A percentile compares a stretch with the other conserved stretches of the same genome.
phyloP scores from a whole-genome alignment of 306 rosid species.

The Phaseolus lunatus region DNA sequence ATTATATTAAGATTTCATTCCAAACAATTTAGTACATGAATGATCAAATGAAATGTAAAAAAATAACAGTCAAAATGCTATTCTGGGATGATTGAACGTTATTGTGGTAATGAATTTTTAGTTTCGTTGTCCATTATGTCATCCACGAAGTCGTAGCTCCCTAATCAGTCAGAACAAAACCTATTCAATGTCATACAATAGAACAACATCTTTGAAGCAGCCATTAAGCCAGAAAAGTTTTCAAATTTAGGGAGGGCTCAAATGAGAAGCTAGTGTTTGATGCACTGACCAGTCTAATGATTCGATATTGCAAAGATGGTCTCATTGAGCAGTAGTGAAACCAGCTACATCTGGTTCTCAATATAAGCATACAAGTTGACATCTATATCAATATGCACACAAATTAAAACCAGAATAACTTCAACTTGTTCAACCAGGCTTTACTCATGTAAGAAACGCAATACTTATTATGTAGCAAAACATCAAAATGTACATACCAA shows the following conservation, averaged over 20 bases:
- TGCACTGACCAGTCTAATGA: background rate
- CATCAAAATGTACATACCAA: constrained; percentile 19
- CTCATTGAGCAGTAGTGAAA: background rate
- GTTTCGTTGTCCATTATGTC: background rate
- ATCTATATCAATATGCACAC: constrained; percentile 7
- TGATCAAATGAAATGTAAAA: background rate
- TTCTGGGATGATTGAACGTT: background rate
- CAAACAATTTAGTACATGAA: background rate
- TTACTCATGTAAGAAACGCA: background rate
- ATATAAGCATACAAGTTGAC: background rate
- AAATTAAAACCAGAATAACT: background rate
- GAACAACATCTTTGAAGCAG: constrained; percentile 2
- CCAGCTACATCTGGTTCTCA: background rate
- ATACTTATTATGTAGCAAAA: background rate
- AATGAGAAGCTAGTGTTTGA: background rate
- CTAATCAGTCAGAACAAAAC: background rate
- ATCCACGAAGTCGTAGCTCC: background rate
- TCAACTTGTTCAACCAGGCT: background rate
- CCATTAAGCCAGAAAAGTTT: background rate
- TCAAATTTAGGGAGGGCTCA: constrained; percentile 7
- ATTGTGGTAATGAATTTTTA: background rate
- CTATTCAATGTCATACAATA: constrained; percentile 9
- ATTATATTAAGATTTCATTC: background rate
- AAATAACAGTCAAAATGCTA: background rate
- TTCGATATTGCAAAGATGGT: background rate